Conservation (phyloP, 257 asterid genomes). For the Solanum arcanum region DNA sequence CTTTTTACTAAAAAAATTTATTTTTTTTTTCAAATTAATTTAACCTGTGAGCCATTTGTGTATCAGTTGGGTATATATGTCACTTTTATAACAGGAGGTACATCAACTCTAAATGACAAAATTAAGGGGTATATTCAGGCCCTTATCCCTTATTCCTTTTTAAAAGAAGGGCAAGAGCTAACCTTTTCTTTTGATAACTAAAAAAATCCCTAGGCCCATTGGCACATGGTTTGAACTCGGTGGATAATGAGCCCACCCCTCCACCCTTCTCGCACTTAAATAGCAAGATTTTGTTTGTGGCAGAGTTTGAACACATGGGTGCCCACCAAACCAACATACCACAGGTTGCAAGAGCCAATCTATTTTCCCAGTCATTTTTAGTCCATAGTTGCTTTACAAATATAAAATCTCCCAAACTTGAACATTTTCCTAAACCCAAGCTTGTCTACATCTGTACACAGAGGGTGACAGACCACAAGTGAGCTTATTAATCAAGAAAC, state of each 20-base stretch:
- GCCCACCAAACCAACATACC: neutral
- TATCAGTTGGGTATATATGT: neutral
- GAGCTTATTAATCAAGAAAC: neutral
- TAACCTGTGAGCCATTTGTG: neutral
- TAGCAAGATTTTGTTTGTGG: neutral
- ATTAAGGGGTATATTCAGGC: neutral
- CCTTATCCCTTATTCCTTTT: neutral
- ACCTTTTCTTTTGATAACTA: neutral
- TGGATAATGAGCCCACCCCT: neutral
- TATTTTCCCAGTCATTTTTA: neutral
- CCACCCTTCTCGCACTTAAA: neutral
- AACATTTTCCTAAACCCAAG: neutral
- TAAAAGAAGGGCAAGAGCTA: neutral
- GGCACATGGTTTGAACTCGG: neutral
- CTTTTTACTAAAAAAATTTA: too few species aligned
- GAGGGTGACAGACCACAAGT: neutral
- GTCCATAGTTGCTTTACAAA: neutral
- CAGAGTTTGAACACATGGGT: neutral
- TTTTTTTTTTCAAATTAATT: too few species aligned
- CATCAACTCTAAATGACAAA: neutral
- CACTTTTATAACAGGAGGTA: neutral
- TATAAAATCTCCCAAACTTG: neutral
- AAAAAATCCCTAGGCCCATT: neutral
- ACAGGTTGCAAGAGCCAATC: neutral
- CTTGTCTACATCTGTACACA: neutral